Percentiles rank a stretch among this genome's conserved stretches.
Conservation (phyloP, 2,329 filamentous ascomycete genomes). For the Alternaria postmessia region DNA sequence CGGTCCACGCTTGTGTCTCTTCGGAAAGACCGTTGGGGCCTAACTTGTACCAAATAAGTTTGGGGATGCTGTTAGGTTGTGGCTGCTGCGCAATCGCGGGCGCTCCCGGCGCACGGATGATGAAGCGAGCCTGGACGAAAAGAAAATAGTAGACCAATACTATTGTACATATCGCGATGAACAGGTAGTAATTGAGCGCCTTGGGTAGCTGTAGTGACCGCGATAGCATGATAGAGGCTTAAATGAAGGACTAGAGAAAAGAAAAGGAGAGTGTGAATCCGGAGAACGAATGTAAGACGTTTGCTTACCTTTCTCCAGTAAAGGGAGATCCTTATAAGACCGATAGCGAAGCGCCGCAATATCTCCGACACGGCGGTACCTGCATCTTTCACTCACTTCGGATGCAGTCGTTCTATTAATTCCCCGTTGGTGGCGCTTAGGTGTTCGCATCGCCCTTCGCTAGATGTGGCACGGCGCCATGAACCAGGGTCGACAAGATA, state of each 20-base stretch:
- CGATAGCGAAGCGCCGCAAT: not conserved
- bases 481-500: not conserved
- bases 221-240: conserved; percentile 4
- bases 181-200: conserved; percentile 4
- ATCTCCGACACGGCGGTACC: too few species aligned
- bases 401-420: not conserved
- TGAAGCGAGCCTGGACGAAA: not conserved
- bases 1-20: conserved; percentile 42
- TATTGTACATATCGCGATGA: conserved; percentile 6
- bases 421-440: not conserved
- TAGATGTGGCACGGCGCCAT: not conserved
- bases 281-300: not conserved
- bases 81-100: not conserved
- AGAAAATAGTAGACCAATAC: conserved; percentile 10
- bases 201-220: not conserved
- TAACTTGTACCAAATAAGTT: conserved; percentile 53
- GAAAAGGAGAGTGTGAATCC: not conserved
- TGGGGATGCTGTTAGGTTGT: conserved; percentile 29
- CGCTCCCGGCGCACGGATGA: not conserved
- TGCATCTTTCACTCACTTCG: not conserved
- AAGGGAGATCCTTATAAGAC: not conserved
- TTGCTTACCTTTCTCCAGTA: not conserved
- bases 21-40: conserved; percentile 48
- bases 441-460: not conserved
- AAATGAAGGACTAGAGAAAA: not conserved